Percentiles rank a stretch among this genome's conserved stretches.
These are phyloP conservation scores for Stachybotrys chlorohalonatus DNA, from an alignment of 2,329 filamentous ascomycete species.

Conservation along the genomic window DNA sequence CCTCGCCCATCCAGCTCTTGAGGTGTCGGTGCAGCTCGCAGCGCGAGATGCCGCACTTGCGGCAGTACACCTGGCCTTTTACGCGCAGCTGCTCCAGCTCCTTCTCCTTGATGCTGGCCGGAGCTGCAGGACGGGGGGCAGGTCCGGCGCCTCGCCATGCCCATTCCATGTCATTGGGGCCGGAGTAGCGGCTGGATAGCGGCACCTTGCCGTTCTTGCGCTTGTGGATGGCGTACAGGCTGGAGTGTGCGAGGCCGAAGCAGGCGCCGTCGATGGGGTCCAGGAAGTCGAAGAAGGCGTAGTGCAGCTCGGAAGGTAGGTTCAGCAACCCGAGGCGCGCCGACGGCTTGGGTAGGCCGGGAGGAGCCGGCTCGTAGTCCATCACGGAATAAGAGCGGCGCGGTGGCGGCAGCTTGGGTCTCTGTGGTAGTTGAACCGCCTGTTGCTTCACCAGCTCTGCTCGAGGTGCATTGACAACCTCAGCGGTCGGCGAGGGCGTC, in stretches of 20 bases:
- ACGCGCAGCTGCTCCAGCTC: slow-evolving; percentile 39
- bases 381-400: slow-evolving; percentile 52
- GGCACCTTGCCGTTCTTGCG: slow-evolving; percentile 47
- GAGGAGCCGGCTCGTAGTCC: slow-evolving; percentile 41
- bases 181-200: slow-evolving; percentile 45
- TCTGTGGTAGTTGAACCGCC: slow-evolving; percentile 13
- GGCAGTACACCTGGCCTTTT: slow-evolving; percentile 51
- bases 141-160: slow-evolving; percentile 50
- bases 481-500: slow-evolving; percentile 5
- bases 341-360: slow-evolving; percentile 38
- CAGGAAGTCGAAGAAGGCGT: slow-evolving; percentile 50
- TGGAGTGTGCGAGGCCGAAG: slow-evolving; percentile 47
- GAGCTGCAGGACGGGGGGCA: slow-evolving; percentile 22
- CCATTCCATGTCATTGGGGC: slow-evolving; percentile 56
- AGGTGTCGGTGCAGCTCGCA: slow-evolving; percentile 58
- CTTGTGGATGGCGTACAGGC: slow-evolving; percentile 50
- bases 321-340: slow-evolving; percentile 36
- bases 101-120: slow-evolving; percentile 6
- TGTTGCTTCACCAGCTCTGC: slow-evolving; percentile 7
- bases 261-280: slow-evolving; percentile 57
- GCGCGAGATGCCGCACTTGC: slow-evolving; percentile 50
- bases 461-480: slow-evolving; percentile 2
- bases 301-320: slow-evolving; percentile 51
- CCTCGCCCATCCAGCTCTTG: slow-evolving; percentile 47
- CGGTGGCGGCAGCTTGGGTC: slow-evolving; percentile 33